Conservation (phyloP, 179 eudicot species). For the Pouteria campechiana region DNA sequence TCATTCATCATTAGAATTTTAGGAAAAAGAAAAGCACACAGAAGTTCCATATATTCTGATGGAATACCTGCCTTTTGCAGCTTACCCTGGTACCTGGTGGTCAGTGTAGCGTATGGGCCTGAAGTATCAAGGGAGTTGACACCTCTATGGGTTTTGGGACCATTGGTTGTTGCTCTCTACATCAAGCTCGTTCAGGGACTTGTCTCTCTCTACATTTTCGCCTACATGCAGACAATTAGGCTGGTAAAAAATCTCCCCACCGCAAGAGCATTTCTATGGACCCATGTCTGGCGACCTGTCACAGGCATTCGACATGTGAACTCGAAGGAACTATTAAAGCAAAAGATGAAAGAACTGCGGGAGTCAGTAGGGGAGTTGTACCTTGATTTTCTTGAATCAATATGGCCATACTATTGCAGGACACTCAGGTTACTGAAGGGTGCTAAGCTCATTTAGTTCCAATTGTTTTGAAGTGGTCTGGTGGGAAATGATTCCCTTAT, state of each 20-base stretch:
- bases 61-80: constrained; percentile 48
- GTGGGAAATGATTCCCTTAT: too few relatives aligned
- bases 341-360: constrained; percentile 22
- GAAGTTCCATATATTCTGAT: too few relatives aligned
- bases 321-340: constrained; percentile 22
- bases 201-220: constrained; percentile 38
- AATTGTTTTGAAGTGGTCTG: too few relatives aligned
- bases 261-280: constrained; percentile 35
- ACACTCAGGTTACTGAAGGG: constrained; percentile 60
- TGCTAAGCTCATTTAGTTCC: constrained; percentile 63
- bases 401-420: constrained; percentile 78
- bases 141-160: constrained; percentile 82
- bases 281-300: constrained; percentile 40
- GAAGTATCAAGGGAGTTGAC: constrained; percentile 71
- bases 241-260: constrained; percentile 40
- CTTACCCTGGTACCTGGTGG: constrained; percentile 53
- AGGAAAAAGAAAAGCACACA: too few relatives aligned
- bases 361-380: constrained; percentile 44
- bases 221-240: constrained; percentile 60
- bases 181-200: constrained; percentile 42
- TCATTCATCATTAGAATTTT: too few relatives aligned
- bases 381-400: constrained; percentile 59
- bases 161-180: constrained; percentile 52
- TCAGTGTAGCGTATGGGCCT: constrained; percentile 56
- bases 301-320: constrained; percentile 24